Evolutionary conservation across 1,284 basidiomycete species (phyloP), one percentile per base, ranked within the genome.

Genomic region (Puccinia hordei): DNA sequence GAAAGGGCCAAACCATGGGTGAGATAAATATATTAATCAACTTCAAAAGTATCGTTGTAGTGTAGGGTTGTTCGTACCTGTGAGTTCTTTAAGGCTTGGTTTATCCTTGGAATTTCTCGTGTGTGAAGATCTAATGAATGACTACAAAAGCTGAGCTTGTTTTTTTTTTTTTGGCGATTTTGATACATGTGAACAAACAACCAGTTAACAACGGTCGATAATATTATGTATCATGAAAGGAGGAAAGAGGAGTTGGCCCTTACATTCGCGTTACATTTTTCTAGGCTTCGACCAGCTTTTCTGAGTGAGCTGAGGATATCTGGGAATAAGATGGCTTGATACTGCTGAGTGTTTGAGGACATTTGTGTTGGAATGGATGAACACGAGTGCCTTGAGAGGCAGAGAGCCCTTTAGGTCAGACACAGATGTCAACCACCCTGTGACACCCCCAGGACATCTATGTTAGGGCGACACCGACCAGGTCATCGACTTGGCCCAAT

Each of bases 261-360:
- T 55, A 73, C 71, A 57, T 73, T 73, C 10, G 24, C n/a, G 33
- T 55, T 73, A 10, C n/a, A 73, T 55, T 53, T 73, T 38, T 73
- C 44, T 2, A 73, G 27, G 22, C 71, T 73, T 15, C 49, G 27
- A 2, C 35, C 33, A 1, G 71, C 6, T 55, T 73, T 53, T 6
- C 13, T 35, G 53, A 73, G 53, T 57, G 71, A 73, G 51, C 53
- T 68, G 46, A 68, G 38, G 12, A 68, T 68, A n/a, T 68, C 41
- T 49, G 66, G 66, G 46, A 68, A 68, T 2, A 22, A 12, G 59
- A 38, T 19, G 17, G 59, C 2, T 27, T 63, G 59, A 3, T 59
- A 12, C 6, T 41, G 38, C 38, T 41, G 57, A 22, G 9, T 55
- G 53, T 17, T 49, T 49, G 46, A 49, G 10, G 46, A 8, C 46